Evolutionary conservation across 192 early-diverging fungal species (phyloP).

Genomic region (Cladochytrium replicatum): DNA sequence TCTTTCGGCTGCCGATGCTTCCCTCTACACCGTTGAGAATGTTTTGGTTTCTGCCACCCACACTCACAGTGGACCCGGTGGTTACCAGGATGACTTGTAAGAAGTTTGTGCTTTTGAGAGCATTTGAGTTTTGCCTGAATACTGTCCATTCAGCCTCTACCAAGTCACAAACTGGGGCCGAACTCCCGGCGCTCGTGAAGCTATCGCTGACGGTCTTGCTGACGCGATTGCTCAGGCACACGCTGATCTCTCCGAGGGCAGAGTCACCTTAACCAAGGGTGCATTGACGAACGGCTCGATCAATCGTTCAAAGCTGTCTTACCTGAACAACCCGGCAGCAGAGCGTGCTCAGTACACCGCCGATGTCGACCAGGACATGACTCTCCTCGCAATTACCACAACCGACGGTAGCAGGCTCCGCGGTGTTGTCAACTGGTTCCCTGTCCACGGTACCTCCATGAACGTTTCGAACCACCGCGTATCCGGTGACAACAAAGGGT

Average conservation of each 20-base stretch:
- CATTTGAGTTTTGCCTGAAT: too few relatives aligned
- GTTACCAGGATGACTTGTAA: constrained; percentile 29
- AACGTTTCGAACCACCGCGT: constrained; percentile 19
- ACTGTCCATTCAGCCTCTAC: too few relatives aligned
- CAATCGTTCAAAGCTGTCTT: constrained; percentile 28
- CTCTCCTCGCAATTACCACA: constrained; percentile 5
- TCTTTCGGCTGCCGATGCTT: constrained; percentile 9
- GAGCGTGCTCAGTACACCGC: constrained; percentile 27
- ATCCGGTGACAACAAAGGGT: constrained; percentile 41
- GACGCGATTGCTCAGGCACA: constrained; percentile 29
- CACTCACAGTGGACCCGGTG: constrained; percentile 35
- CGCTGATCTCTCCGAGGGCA: too few relatives aligned
- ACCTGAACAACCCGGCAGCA: constrained; percentile 27
- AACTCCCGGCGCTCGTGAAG: constrained; percentile 21
- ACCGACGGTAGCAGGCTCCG: constrained; percentile 1
- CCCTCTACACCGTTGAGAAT: constrained; percentile 28
- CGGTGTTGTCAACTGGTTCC: constrained; percentile 28
- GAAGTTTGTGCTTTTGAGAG: too few relatives aligned
- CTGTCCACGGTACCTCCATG: constrained; percentile 37
- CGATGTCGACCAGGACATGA: constrained; percentile 25
- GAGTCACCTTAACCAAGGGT: constrained; percentile 13
- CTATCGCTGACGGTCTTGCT: constrained; percentile 23
- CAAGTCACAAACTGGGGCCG: constrained; percentile 15
- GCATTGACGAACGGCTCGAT: constrained; percentile 19
- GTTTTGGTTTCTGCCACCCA: constrained; percentile 40